A percentile compares a stretch with the other conserved stretches of the same genome.
These are phyloP conservation scores for Pestalotiopsis sp. DNA, from an alignment of 2,329 filamentous ascomycete genomes.

Conservation along the genomic window DNA sequence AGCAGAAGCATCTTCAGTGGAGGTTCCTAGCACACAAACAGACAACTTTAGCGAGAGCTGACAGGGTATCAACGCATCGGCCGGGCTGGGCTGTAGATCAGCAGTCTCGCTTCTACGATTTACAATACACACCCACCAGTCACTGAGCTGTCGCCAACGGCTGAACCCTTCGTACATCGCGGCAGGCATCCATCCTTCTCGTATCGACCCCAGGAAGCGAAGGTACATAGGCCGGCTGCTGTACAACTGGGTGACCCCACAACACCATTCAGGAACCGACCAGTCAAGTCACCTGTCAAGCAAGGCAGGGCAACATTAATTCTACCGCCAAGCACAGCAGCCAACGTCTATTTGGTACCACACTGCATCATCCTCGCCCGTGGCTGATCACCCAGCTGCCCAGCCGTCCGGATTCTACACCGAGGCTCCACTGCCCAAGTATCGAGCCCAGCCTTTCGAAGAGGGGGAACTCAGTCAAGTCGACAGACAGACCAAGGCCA, in stretches of 20 bases:
- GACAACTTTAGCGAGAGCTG: slow-evolving; percentile 6
- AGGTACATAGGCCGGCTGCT: too few relatives aligned
- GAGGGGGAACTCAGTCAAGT: background rate
- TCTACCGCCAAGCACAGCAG: background rate
- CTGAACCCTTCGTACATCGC: background rate
- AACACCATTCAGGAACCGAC: too few relatives aligned
- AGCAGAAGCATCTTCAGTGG: background rate
- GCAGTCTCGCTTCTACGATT: too few relatives aligned
- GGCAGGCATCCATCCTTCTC: background rate
- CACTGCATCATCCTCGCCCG: background rate
- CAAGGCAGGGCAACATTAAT: too few relatives aligned
- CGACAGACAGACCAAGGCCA: slow-evolving; percentile 1
- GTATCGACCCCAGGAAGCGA: background rate
- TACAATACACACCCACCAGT: too few relatives aligned
- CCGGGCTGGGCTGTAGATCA: background rate
- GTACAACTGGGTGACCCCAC: too few relatives aligned
- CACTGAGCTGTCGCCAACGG: background rate
- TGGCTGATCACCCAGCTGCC: background rate
- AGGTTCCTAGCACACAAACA: slow-evolving; percentile 7
- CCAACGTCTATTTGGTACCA: background rate
- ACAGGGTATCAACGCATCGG: background rate
- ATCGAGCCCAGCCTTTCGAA: background rate
- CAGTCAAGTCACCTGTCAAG: too few relatives aligned
- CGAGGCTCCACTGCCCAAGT: background rate
- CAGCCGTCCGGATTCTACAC: background rate